Evolutionary conservation across 352 stramenopile species (phyloP).

Genomic region (Pythium apleroticum): DNA sequence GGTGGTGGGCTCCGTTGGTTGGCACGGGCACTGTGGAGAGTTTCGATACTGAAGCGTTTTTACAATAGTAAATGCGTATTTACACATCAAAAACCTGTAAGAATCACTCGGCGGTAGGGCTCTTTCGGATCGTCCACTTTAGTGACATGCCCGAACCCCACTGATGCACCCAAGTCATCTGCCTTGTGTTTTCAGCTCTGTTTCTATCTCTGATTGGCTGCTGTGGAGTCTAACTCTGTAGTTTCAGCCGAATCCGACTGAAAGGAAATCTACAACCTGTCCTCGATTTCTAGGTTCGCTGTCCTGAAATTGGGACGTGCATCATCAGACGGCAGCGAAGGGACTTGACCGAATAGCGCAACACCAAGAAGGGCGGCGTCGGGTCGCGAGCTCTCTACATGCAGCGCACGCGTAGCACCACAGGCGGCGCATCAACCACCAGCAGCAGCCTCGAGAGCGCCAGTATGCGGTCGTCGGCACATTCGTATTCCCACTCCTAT

Average conservation of each 20-base stretch:
- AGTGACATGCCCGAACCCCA: slow-evolving; percentile 9
- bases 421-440: neutral
- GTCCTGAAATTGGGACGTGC: neutral
- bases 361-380: neutral
- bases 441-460: slow-evolving; percentile 1
- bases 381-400: slow-evolving; percentile 6
- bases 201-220: slow-evolving; percentile 2
- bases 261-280: neutral
- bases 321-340: neutral
- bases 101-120: neutral
- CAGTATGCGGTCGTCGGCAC: neutral
- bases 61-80: slow-evolving; percentile 15
- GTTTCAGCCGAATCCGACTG: neutral
- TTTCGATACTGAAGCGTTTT: slow-evolving; percentile 24
- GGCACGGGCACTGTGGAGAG: slow-evolving; percentile 12
- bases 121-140: neutral
- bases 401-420: slow-evolving; percentile 25
- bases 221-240: neutral
- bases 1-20: slow-evolving; percentile 38
- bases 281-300: neutral
- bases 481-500: neutral
- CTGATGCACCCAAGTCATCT: neutral
- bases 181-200: no score
- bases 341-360: slow-evolving; percentile 1
- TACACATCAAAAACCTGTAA: slow-evolving; percentile 21